These are phyloP conservation scores for Boletellus sp. DNA, from an alignment of 1,284 basidiomycete genomes.

Conservation along the genomic window DNA sequence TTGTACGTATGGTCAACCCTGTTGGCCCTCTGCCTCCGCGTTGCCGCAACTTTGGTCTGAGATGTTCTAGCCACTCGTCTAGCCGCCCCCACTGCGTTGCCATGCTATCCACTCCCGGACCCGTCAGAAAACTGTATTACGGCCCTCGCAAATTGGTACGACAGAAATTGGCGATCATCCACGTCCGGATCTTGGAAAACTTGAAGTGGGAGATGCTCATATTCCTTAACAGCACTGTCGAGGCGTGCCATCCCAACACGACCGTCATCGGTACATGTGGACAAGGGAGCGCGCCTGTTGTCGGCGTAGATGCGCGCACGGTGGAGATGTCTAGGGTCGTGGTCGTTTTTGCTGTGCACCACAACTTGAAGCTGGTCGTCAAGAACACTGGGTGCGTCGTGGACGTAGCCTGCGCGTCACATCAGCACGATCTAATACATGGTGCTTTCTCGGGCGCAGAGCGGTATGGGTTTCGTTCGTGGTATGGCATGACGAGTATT, in stretches of 20 bases:
- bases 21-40: constrained; percentile 39
- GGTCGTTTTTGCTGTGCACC: constrained; percentile 25
- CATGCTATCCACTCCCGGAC: constrained; percentile 23
- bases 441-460: constrained; percentile 36
- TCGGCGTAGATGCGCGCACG: constrained; percentile 29
- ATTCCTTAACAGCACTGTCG: constrained; percentile 39
- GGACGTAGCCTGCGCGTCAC: background rate
- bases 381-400: constrained; percentile 45
- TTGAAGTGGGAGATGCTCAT: constrained; percentile 41
- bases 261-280: constrained; percentile 10
- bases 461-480: constrained; percentile 36
- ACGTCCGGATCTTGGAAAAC: constrained; percentile 41
- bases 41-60: constrained; percentile 33
- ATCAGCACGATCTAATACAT: too few relatives aligned
- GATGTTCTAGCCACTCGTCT: constrained; percentile 31
- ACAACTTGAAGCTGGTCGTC: constrained; percentile 44
- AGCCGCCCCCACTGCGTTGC: constrained; percentile 23
- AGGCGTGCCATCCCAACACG: constrained; percentile 24
- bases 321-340: constrained; percentile 40
- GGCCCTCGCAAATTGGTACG: constrained; percentile 24
- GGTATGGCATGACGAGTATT: constrained; percentile 34
- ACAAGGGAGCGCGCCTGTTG: constrained; percentile 17
- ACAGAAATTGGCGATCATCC: constrained; percentile 40
- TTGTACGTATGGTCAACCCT: constrained; percentile 22
- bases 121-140: constrained; percentile 27